Base-by-base conservation (phyloP, 2,329 filamentous ascomycete species). In the Penicillium italicum region DNA sequence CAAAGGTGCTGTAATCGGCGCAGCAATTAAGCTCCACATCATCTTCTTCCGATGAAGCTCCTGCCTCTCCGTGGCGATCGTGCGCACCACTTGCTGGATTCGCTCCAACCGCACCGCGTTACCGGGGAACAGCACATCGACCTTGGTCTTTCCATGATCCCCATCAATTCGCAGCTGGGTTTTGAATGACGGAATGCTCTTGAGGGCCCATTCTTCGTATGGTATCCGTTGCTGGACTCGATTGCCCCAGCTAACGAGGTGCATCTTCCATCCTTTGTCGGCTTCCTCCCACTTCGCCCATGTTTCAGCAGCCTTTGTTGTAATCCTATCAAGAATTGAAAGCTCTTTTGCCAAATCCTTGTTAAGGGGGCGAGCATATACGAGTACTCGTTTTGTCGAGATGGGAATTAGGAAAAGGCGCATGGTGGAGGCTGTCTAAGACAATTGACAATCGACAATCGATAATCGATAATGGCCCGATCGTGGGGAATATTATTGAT, bases 121-220 rank as follows among this genome's bases (percentile, higher is more conserved):
- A 44, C 82, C 77, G 0, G 94, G 94, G 69, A 89, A 97, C 50
- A 90, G 77, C 28, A 77, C 66, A 26, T 76, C 69, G 30, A 97
- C 82, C 63, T 91, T 84, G 58, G 90, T 84, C 65, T 83, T 85
- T 48, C 85, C 82, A 61, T 82, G 80, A 36, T 82, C 84, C 50
- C 84, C 85, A 50, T 89, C 85, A 46, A 82, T 78, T 63, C 83
- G 81, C 55, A 85, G 81, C 62, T 84, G 82, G 55, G 84, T 78
- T 40, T 86, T 90, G 64, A 96, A 79, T 22, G 92, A 87, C 42
- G 94, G 94, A 50, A 99, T 87, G 34, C 91, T 96, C 77, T 97
- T 97, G 63, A 99, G 81, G 0, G 90, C 91, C 94, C 94, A 99
- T 86, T 99, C 94, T 76, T 97, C 90, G 72, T 90, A 97, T 3